Evolutionary conservation across 257 asterid genomes (phyloP), one percentile per base, ranked within the genome.

Genomic region (Nicotiana tabacum): DNA sequence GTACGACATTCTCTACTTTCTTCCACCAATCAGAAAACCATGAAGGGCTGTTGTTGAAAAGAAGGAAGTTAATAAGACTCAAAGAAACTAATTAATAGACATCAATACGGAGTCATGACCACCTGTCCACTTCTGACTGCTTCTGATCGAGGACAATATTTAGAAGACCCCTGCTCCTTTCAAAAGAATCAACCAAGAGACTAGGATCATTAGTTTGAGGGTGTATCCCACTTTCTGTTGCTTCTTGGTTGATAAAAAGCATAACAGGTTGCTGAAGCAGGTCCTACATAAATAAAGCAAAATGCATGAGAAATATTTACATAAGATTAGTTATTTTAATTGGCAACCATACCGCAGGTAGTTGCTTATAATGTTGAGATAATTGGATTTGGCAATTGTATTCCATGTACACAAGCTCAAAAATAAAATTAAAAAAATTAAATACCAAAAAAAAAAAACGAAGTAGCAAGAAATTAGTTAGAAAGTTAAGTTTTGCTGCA

Each of bases 241-340:
- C 78, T 90, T 90, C 95, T 84, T 86, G 91, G 60, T 88, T 90
- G 83, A 96, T 88, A 77, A 92, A 84, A 69, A 89, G 90, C 88
- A 90, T 55, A 32, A 92, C 91, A 51, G 98, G 98, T 88, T 93
- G 97, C 81, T 92, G 97, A 81, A 96, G 91, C 35, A 90, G 77
- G 84, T 91, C 98, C 99, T 95, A 84, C 58, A 37, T 82, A 13
- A 74, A 66, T 66, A 85, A 68, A 78, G 12, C 35, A 78, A 30
- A 69, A 53, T 3, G 80, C 21, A 29, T 70, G 84, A 66, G 32
- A 81, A 81, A 35, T 24, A 58, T 78, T n/a, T 57, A 78, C n/a
- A 30, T 60, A 17, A 60, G 78, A 72, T 24, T 43, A 74, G 27
- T 24, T 74, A 74, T 51, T 74, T 21, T n/a, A 74, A 74, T 51